phyloP scores from a whole-genome alignment of 2,329 filamentous ascomycete species.

The Aspergillus floridensis region DNA sequence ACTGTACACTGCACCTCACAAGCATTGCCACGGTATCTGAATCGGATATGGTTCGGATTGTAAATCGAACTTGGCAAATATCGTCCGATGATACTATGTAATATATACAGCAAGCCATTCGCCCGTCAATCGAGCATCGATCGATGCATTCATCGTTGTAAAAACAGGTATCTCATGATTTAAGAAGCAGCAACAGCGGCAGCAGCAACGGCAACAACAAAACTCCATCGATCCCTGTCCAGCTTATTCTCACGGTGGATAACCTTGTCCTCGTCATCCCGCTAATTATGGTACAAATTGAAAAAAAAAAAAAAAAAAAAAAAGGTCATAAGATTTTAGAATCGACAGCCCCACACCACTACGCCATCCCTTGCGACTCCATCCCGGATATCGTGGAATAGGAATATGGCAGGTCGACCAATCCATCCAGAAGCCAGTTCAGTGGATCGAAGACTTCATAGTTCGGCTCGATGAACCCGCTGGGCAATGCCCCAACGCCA shows the following conservation, averaged over 20 bases:
- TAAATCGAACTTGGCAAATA: no score
- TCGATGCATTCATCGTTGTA: not conserved
- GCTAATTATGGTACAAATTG: conserved; percentile 3
- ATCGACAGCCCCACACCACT: not conserved
- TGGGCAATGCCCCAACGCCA: conserved; percentile 30
- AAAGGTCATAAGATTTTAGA: conserved; percentile 5
- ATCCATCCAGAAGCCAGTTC: conserved; percentile 88
- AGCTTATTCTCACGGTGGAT: not conserved
- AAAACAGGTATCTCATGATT: not conserved
- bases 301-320: conserved; percentile 1
- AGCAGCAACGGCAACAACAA: not conserved
- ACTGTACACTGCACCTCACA: no score
- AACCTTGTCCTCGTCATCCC: not conserved
- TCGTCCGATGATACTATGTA: no score
- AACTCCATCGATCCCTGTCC: not conserved
- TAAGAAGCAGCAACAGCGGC: not conserved
- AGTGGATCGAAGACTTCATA: conserved; percentile 91
- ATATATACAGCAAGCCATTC: no score
- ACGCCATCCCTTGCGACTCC: conserved; percentile 40
- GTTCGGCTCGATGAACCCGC: conserved; percentile 63
- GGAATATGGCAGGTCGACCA: conserved; percentile 74
- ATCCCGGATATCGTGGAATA: conserved; percentile 56
- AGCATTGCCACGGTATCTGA: no score
- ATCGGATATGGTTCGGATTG: no score
- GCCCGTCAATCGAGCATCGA: not conserved